phyloP scores from a whole-genome alignment of 148 eudicot genomes.

The Fagopyrum homotropicum region DNA sequence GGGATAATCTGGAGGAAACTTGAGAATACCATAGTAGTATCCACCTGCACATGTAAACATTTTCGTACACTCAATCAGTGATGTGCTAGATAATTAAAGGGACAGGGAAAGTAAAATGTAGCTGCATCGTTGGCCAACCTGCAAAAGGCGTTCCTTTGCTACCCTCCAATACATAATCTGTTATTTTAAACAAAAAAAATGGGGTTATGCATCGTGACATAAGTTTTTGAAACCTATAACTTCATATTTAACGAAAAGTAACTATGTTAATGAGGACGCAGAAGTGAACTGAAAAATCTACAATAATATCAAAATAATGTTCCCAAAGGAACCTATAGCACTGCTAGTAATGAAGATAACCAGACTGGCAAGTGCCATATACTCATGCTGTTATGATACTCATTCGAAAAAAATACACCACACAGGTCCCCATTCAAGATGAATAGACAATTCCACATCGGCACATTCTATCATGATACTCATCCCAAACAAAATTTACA shows the following conservation, averaged over 20 bases:
- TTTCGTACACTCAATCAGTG: not conserved
- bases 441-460: not conserved
- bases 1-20: conserved; percentile 94
- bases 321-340: not conserved
- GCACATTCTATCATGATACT: not conserved
- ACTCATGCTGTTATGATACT: not conserved
- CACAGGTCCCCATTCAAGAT: not conserved
- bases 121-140: conserved; percentile 42
- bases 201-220: not conserved
- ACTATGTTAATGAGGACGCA: not conserved
- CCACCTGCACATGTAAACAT: conserved; percentile 51
- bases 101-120: not conserved
- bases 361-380: not conserved
- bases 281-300: not conserved
- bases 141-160: conserved; percentile 98
- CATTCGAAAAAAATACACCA: not conserved
- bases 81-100: not conserved
- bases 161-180: conserved; percentile 97
- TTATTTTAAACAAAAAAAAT: not conserved
- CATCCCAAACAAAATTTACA: not conserved
- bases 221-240: not conserved
- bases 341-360: not conserved
- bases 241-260: not conserved
- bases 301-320: too few relatives aligned
- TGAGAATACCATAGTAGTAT: conserved; percentile 85